Percentiles rank a stretch among this genome's conserved stretches.
Evolutionary conservation across 2,329 filamentous ascomycete genomes (phyloP).

Genomic region (Colletotrichum destructivum): DNA sequence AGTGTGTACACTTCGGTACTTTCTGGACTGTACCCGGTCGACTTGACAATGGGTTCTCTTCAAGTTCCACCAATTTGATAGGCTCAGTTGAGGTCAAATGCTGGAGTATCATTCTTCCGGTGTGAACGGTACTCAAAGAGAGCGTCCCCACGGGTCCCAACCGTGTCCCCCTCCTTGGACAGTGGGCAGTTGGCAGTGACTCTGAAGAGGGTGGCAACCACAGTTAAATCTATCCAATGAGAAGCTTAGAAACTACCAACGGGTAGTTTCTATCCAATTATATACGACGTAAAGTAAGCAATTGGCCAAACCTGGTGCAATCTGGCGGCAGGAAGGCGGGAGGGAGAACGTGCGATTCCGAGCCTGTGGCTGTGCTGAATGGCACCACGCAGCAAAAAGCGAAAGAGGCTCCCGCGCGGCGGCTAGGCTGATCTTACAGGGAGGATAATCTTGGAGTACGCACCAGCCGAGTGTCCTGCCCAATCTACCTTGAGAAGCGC

Average conservation of each 20-base stretch:
- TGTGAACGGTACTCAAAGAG: too few relatives aligned
- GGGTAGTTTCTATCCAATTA: constrained; percentile 30
- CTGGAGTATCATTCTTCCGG: too few relatives aligned
- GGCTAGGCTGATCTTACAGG: constrained; percentile 8
- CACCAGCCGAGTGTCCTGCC: not conserved
- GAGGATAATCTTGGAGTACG: constrained; percentile 1
- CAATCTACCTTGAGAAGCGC: constrained; percentile 28
- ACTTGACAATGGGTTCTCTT: too few relatives aligned
- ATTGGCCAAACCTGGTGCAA: constrained; percentile 13
- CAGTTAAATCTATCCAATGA: constrained; percentile 25
- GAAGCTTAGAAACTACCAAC: not conserved
- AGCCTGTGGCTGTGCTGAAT: constrained; percentile 45
- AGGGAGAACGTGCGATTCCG: constrained; percentile 41
- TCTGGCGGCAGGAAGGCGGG: constrained; percentile 18
- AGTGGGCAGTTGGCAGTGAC: not conserved
- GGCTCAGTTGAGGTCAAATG: too few relatives aligned
- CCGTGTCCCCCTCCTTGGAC: not conserved
- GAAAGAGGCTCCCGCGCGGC: not conserved
- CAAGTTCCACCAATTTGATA: too few relatives aligned
- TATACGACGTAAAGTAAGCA: constrained; percentile 32
- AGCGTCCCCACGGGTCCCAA: not conserved
- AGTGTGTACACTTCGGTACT: too few relatives aligned
- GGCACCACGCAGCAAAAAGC: constrained; percentile 40
- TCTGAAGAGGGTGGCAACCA: constrained; percentile 20
- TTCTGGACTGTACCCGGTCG: too few relatives aligned